Conservation (phyloP, 2,329 filamentous ascomycete species). For the Aspergillus novoparasiticus region DNA sequence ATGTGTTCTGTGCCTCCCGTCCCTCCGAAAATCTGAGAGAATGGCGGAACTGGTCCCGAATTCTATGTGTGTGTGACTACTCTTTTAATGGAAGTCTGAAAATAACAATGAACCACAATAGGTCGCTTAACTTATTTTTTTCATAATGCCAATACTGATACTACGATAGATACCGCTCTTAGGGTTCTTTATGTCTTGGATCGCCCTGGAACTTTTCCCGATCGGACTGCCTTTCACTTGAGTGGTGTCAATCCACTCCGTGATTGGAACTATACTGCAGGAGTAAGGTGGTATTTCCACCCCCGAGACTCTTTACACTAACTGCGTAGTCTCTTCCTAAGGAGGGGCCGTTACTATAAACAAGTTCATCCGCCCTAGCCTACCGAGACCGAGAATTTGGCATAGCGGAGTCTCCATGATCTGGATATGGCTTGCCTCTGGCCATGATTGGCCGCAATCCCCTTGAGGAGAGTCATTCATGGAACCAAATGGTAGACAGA, state of each 20-base stretch:
- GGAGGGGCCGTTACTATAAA: conserved; percentile 6
- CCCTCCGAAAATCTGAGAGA: background rate
- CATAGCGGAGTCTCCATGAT: conserved; percentile 3
- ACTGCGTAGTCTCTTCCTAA: background rate
- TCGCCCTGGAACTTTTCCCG: background rate
- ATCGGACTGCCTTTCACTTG: background rate
- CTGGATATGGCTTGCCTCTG: conserved; percentile 4
- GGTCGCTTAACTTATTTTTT: background rate
- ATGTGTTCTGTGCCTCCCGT: background rate
- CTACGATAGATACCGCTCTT: background rate
- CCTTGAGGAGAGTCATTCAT: conserved; percentile 1
- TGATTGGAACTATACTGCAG: background rate
- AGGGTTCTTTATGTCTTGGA: background rate
- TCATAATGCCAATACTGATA: background rate
- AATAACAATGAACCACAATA: background rate
- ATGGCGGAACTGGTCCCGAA: background rate
- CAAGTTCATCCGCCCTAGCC: conserved; percentile 3
- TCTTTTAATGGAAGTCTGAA: background rate
- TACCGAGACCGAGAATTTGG: conserved; percentile 6
- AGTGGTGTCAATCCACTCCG: background rate
- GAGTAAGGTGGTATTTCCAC: conserved; percentile 3
- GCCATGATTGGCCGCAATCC: conserved; percentile 2
- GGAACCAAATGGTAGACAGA: conserved; percentile 5
- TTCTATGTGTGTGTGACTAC: background rate
- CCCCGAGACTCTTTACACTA: background rate